Evolutionary conservation across 305 asterid species (phyloP), one percentile per base, ranked within the genome.

Genomic region (Rubia tinctorum): DNA sequence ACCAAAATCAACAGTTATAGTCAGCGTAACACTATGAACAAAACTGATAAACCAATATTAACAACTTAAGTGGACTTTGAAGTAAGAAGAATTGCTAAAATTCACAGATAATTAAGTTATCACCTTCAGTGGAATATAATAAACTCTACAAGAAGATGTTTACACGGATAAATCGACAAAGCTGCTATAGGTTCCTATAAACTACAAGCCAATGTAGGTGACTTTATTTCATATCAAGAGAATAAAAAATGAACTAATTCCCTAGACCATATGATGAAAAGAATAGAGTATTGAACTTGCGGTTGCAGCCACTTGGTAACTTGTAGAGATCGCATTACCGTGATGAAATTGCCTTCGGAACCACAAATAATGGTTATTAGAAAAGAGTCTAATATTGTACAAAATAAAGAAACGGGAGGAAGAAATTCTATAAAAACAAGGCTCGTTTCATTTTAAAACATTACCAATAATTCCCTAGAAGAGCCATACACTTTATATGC

Each of bases 261-360:
- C 45, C 68, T 15, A 15, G 45, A 34, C 22, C 30, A 40, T 47
- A 63, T 17, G n/a, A 45, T 43, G 47, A 43, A 75, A 66, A 62
- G 10, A 75, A 51, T 51, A 71, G 72, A 75, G 74, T 71, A 72
- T 13, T 79, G 70, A 72, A 93, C 97, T 96, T 93, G 97, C 55
- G 93, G 84, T 82, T 87, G 97, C 97, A 94, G 84, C 98, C 98
- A 94, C 76, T 91, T 95, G 72, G 98, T 96, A 40, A 90, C 96
- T 81, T 91, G 96, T 86, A 94, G 79, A 22, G 98, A 94, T 71
- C 98, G 88, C 89, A 82, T n/a, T 66, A 64, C 98, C 98, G 73
- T 90, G 97, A 81, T 91, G 98, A 84, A 97, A 94, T 97, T 94
- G 95, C 86, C 83, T 68, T 34, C 64, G 55, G 77, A 71, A 80